Evolutionary conservation across 768 basidiomycete species (phyloP).

Genomic region (Auriculariales sp.): DNA sequence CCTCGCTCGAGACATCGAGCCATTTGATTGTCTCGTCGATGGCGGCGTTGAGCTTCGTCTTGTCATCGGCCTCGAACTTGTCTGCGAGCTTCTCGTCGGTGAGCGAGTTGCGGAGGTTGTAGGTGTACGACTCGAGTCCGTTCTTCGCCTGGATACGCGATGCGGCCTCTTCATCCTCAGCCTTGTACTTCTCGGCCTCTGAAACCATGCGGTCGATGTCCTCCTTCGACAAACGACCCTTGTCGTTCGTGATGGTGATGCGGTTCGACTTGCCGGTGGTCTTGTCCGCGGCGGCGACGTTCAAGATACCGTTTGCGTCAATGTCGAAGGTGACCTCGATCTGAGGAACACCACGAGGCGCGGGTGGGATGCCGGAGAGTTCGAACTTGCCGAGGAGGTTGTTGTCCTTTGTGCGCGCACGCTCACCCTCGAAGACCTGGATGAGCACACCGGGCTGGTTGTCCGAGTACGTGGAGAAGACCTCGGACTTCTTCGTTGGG

Average conservation of each 20-base stretch:
- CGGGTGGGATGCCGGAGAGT: slow-evolving; percentile 89
- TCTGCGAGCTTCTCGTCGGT: slow-evolving; percentile 71
- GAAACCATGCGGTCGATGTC: slow-evolving; percentile 87
- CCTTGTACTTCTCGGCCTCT: slow-evolving; percentile 90
- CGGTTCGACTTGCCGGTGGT: slow-evolving; percentile 92
- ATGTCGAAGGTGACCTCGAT: slow-evolving; percentile 98
- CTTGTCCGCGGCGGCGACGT: slow-evolving; percentile 92
- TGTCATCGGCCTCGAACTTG: slow-evolving; percentile 81
- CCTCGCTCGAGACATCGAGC: slow-evolving; percentile 82
- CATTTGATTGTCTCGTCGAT: slow-evolving; percentile 75
- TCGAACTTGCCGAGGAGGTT: slow-evolving; percentile 97
- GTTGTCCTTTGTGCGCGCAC: slow-evolving; percentile 97
- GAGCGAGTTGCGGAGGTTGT: slow-evolving; percentile 87
- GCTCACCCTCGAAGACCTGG: slow-evolving; percentile 96
- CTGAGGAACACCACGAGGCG: slow-evolving; percentile 95
- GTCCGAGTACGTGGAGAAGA: slow-evolving; percentile 98
- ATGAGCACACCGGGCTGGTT: slow-evolving; percentile 98
- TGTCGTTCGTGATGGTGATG: slow-evolving; percentile 92
- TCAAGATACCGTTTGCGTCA: slow-evolving; percentile 91
- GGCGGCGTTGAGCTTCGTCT: slow-evolving; percentile 64
- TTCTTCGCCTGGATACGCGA: slow-evolving; percentile 81
- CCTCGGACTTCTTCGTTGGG: slow-evolving; percentile 96
- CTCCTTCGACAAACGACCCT: slow-evolving; percentile 92
- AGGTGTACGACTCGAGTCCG: slow-evolving; percentile 83
- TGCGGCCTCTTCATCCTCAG: slow-evolving; percentile 81